Evolutionary conservation across 345 rosid genomes (phyloP).

Genomic region (Aquilaria sinensis): DNA sequence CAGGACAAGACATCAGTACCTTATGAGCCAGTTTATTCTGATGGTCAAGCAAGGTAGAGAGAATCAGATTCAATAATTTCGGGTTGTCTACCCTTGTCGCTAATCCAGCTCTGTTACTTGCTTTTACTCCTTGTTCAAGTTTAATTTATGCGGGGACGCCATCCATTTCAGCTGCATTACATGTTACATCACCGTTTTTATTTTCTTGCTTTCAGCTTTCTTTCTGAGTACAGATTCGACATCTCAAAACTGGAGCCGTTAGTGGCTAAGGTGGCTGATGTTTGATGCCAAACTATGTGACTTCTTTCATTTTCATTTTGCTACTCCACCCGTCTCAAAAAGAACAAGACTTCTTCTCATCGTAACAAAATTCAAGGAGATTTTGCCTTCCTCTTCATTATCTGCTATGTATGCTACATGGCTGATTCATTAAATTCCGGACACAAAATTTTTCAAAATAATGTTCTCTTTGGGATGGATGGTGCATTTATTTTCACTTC

Average conservation of each 20-base stretch:
- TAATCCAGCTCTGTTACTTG: too few species aligned
- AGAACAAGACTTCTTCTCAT: not conserved
- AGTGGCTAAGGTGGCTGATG: slow-evolving; percentile 70
- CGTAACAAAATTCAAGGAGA: too few species aligned
- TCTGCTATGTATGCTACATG: too few species aligned
- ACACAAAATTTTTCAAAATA: not conserved
- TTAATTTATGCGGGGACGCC: not conserved
- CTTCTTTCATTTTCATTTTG: too few species aligned
- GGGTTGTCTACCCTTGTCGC: not conserved
- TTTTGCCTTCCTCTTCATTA: too few species aligned
- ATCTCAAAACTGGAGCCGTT: slow-evolving; percentile 77
- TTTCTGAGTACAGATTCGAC: slow-evolving; percentile 68
- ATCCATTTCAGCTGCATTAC: not conserved
- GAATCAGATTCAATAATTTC: too few species aligned
- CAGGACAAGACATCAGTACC: slow-evolving; percentile 75
- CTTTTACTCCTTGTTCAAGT: not conserved
- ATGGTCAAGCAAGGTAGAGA: slow-evolving; percentile 60
- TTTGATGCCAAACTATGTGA: too few species aligned
- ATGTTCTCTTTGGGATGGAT: not conserved
- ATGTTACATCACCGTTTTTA: too few species aligned
- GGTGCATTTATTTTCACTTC: not conserved
- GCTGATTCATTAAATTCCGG: too few species aligned
- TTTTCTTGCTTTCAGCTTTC: slow-evolving; percentile 43
- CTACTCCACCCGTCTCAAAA: too few species aligned
- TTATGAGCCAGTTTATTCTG: slow-evolving; percentile 81